A percentile compares a stretch with the other conserved stretches of the same genome.
These are phyloP conservation scores for Ceratobasidium papillatum DNA, from an alignment of 1,284 basidiomycete genomes.

Conservation along the genomic window DNA sequence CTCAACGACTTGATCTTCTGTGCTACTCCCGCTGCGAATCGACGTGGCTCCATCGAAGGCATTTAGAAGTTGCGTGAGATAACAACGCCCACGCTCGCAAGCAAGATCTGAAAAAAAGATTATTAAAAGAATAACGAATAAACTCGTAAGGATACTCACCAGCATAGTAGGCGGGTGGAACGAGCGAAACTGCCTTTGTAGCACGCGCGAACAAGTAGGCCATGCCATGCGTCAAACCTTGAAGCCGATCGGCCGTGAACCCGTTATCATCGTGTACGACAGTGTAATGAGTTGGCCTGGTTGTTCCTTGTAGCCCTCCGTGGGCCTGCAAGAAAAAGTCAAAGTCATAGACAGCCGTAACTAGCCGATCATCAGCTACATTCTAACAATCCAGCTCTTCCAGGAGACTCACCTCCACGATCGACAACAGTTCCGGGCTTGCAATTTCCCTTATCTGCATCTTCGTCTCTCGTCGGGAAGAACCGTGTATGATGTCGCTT, in stretches of 20 bases:
- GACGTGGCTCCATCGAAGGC: constrained; percentile 60
- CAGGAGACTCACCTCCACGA: constrained; percentile 55
- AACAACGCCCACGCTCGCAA: constrained; percentile 79
- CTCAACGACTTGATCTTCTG: constrained; percentile 61
- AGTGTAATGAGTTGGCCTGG: constrained; percentile 77
- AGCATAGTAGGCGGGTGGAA: constrained; percentile 59
- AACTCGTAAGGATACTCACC: neutral
- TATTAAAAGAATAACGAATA: neutral
- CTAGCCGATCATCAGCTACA: constrained; percentile 44
- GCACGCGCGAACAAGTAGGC: constrained; percentile 81
- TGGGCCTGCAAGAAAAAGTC: constrained; percentile 84
- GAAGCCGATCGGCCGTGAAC: constrained; percentile 72
- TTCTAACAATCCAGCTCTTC: neutral
- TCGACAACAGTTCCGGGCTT: constrained; percentile 80
- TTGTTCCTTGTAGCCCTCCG: constrained; percentile 67
- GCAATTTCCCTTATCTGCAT: constrained; percentile 74
- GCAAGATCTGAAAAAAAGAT: constrained; percentile 77
- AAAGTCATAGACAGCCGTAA: constrained; percentile 75
- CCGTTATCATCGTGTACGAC: constrained; percentile 77
- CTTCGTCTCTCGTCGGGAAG: constrained; percentile 66
- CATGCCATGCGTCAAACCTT: constrained; percentile 64
- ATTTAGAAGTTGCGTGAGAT: constrained; percentile 69
- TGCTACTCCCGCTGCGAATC: constrained; percentile 49
- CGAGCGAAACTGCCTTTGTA: constrained; percentile 80
- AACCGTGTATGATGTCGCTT: constrained; percentile 77